Evolutionary conservation across 768 basidiomycete genomes (phyloP), one percentile per base, ranked within the genome.

Genomic region (Lactarius hatsudake): DNA sequence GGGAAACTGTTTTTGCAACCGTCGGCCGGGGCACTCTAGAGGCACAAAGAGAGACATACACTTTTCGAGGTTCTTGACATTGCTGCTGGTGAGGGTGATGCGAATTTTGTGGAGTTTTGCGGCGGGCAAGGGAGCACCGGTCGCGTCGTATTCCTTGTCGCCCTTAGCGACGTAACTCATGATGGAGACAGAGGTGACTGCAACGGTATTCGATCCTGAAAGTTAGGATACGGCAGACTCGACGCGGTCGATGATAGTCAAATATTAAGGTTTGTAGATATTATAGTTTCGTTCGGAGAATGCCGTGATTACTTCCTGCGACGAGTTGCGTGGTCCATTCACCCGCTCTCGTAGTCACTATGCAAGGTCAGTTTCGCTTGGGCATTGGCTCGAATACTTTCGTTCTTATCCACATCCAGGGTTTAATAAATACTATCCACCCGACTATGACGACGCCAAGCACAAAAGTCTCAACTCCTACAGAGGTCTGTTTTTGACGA

Each of bases 141-240:
- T 89, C 68, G 93, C 94, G 73, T 98, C 97, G 84, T 94, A 95
- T 79, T 97, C 95, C 80, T 98, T 95, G 80, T 95, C 94, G 79
- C 90, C 91, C 87, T 94, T 94, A 84, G 93, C 92, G 93, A 94
- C 94, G 91, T 96, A 94, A 92, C 91, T 93, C 93, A 94, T 94
- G 81, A 77, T 90, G 72, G 66, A 74, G 71, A 70, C 71, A 71
- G 71, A 54, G 71, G 71, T 71, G 71, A 71, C 71, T 67, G 69
- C 10, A 74, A 81, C 87, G 89, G 88, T 89, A 67, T 26, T 54
- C 12, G n/a, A 32, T 8, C 32, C 32, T 32, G 36, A 10, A 53
- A 18, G 58, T 40, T 26, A 32, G 48, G 53, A 28, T 40, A 6
- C 38, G 34, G 26, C 15, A 10, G 51, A 45, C 45, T 20, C 20